Base-by-base conservation (phyloP, 2,329 filamentous ascomycete species). In the Didymella exigua region DNA sequence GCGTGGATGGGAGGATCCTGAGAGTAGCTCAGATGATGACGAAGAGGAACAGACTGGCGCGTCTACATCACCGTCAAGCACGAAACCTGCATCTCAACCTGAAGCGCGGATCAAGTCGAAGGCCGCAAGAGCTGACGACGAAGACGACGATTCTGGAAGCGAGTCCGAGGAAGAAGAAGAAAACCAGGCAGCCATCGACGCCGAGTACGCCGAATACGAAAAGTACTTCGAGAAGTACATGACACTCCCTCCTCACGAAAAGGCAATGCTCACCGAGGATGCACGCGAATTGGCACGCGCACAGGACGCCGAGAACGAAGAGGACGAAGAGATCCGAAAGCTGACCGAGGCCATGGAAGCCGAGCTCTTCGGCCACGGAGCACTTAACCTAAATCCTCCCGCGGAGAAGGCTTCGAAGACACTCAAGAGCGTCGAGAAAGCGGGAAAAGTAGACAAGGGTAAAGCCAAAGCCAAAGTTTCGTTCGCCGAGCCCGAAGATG, bases 151-250 rank as follows among this genome's bases (percentile, higher is more conserved):
- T 50, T 36, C 44, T 49, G 49, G 54, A 18, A 59, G 51, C 18
- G 89, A 92, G 66, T 89, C 92, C 31, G 33, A n/a, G 10, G 26
- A 10, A 27, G 26, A 24, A 14, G 36, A 38, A 24, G 85, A 78
- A 50, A 42, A 54, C 19, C 65, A 60, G 21, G 89, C 91, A 66
- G 89, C 92, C 60, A 88, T 88, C 62, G 88, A 89, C 40, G 85
- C 90, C 5, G 89, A 86, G 52, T 93, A 96, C 62, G 86, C 63
- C 2, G 71, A 73, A 24, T 74, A 96, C 60, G 93, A 98, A 73
- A 85, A 87, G 30, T 89, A 93, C 49, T 96, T 97, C 63, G 83
- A 89, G 8, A 84, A 80, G 48, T 91, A 96, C 83, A 96, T 99
- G 91, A 86, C 87, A 56, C 80, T 86, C 73, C 81, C 84, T 7